Percentiles rank a stretch among this genome's conserved stretches.
phyloP scores from a whole-genome alignment of 2,329 filamentous ascomycete species.

The Fusarium aywerte region DNA sequence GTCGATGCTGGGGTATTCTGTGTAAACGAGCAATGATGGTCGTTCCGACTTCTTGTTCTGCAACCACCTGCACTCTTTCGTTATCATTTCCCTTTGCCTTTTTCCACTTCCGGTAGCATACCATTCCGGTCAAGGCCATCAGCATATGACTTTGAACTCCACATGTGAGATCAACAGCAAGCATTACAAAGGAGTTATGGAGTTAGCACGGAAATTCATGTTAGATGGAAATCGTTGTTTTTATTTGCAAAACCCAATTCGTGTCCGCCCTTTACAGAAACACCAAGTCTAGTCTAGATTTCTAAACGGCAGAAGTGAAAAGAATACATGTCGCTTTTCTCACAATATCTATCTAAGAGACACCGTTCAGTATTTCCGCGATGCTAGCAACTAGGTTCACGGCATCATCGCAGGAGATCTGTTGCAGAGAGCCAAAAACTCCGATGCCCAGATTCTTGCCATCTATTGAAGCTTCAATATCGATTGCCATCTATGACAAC shows the following conservation, averaged over 20 bases:
- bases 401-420: conserved; percentile 45
- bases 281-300: not conserved
- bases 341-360: not conserved
- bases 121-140: not conserved
- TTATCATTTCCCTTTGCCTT: not conserved
- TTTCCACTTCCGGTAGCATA: not conserved
- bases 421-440: conserved; percentile 52
- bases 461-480: conserved; percentile 54
- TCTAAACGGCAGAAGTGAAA: not conserved
- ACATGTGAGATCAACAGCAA: not conserved
- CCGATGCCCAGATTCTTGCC: conserved; percentile 52
- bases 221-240: conserved; percentile 7
- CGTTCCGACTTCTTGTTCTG: not conserved
- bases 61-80: not conserved
- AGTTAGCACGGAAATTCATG: conserved; percentile 7
- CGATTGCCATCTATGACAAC: conserved; percentile 51
- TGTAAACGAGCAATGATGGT: conserved; percentile 24
- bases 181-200: conserved; percentile 29
- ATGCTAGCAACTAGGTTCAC: conserved; percentile 43
- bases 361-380: conserved; percentile 27
- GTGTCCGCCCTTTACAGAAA: not conserved
- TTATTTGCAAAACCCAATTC: conserved; percentile 4
- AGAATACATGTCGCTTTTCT: not conserved
- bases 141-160: not conserved
- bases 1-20: conserved; percentile 51